These are phyloP conservation scores for Ormosia semicastrata DNA, from an alignment of 306 rosid genomes.

Conservation along the genomic window DNA sequence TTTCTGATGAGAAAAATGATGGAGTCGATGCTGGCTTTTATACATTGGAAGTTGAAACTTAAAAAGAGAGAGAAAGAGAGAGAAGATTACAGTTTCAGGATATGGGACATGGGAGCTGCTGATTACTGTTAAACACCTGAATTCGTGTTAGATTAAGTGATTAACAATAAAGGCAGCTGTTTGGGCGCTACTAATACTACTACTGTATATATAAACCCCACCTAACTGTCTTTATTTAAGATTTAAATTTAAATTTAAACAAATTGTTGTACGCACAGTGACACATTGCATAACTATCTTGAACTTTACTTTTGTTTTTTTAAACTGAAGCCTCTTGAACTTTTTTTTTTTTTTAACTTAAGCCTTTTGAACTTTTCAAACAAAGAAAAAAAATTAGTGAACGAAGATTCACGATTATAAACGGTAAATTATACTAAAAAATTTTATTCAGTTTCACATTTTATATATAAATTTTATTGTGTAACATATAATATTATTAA, in stretches of 20 bases:
- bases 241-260: background rate
- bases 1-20: constrained; percentile 16
- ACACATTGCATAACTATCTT: background rate
- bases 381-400: background rate
- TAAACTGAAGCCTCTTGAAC: background rate
- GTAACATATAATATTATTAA: no score
- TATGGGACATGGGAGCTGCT: background rate
- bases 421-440: no score
- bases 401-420: background rate
- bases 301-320: background rate
- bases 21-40: constrained; percentile 29
- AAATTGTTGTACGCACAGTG: background rate
- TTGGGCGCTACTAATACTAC: background rate
- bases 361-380: no score
- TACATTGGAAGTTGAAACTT: constrained; percentile 34
- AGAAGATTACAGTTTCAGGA: background rate
- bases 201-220: background rate
- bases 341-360: no score
- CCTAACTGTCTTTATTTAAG: background rate
- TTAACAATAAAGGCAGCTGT: background rate
- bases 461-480: no score
- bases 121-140: background rate
- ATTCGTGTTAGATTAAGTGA: background rate
- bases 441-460: no score
- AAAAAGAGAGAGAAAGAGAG: background rate